Percentiles rank a stretch among this genome's conserved stretches.
Evolutionary conservation across 179 eudicot species (phyloP).

Genomic region (Vitellaria paradoxa): DNA sequence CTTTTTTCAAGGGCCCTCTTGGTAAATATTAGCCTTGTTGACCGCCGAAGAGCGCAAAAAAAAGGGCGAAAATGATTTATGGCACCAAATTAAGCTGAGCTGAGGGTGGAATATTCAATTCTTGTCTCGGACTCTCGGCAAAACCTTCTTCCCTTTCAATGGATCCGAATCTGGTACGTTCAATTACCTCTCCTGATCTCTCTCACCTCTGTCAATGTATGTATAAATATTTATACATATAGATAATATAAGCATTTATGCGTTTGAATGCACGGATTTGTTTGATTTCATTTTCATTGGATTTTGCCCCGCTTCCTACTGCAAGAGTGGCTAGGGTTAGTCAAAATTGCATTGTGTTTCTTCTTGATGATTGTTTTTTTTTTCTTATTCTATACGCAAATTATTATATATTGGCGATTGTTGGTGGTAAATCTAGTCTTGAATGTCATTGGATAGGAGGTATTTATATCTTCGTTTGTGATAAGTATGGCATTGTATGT

Average conservation of each 20-base stretch:
- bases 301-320: neutral
- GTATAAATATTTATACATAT: neutral
- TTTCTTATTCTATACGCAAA: neutral
- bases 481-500: neutral
- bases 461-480: neutral
- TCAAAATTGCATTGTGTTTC: neutral
- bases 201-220: neutral
- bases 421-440: neutral
- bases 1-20: too few species aligned
- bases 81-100: constrained; percentile 1
- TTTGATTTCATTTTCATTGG: neutral
- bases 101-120: neutral
- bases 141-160: constrained; percentile 7
- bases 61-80: neutral
- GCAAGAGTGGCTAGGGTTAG: neutral
- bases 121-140: neutral
- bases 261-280: neutral
- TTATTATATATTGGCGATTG: neutral
- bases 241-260: too few species aligned
- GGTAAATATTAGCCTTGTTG: too few species aligned
- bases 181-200: neutral
- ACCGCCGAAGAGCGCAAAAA: neutral
- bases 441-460: neutral
- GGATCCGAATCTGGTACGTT: constrained; percentile 19
- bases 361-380: too few species aligned